Conservation (phyloP, 768 basidiomycete genomes). For the Agaricus bisporus region DNA sequence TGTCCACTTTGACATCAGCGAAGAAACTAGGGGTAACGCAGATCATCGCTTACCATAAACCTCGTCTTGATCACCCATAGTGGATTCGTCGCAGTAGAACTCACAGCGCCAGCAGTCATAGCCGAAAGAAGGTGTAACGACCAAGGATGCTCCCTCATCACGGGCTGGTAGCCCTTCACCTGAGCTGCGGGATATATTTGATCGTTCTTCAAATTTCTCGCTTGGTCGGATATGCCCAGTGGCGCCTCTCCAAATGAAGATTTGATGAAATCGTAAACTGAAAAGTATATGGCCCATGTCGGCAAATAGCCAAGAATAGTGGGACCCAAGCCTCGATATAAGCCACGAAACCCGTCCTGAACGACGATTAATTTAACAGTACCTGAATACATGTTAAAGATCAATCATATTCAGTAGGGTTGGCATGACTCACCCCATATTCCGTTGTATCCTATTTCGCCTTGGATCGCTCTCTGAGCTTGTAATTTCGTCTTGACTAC, state of each 20-base stretch:
- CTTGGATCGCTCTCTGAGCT: constrained; percentile 74
- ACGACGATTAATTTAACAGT: constrained; percentile 33
- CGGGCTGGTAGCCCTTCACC: constrained; percentile 80
- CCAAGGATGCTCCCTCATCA: constrained; percentile 79
- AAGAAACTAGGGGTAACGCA: neutral
- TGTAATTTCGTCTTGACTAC: constrained; percentile 97
- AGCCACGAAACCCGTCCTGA: constrained; percentile 80
- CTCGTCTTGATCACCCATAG: constrained; percentile 99
- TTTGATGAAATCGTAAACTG: constrained; percentile 96
- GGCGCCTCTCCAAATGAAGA: constrained; percentile 66
- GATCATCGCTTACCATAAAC: constrained; percentile 71
- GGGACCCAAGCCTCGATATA: constrained; percentile 96
- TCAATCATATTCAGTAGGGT: neutral
- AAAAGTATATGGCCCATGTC: constrained; percentile 99
- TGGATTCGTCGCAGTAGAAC: constrained; percentile 92
- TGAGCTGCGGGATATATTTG: constrained; percentile 77
- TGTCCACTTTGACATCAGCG: neutral
- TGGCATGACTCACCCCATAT: constrained; percentile 51
- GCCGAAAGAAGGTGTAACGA: constrained; percentile 88
- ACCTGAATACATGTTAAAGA: constrained; percentile 20
- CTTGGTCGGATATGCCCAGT: constrained; percentile 25
- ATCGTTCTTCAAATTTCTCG: constrained; percentile 24
- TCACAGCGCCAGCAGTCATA: constrained; percentile 91
- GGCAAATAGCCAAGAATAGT: constrained; percentile 96
- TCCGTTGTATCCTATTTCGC: constrained; percentile 71